Percentiles rank a stretch among this genome's conserved stretches.
Conservation (phyloP, 2,329 filamentous ascomycete species). For the Colletotrichum echinochloae region DNA sequence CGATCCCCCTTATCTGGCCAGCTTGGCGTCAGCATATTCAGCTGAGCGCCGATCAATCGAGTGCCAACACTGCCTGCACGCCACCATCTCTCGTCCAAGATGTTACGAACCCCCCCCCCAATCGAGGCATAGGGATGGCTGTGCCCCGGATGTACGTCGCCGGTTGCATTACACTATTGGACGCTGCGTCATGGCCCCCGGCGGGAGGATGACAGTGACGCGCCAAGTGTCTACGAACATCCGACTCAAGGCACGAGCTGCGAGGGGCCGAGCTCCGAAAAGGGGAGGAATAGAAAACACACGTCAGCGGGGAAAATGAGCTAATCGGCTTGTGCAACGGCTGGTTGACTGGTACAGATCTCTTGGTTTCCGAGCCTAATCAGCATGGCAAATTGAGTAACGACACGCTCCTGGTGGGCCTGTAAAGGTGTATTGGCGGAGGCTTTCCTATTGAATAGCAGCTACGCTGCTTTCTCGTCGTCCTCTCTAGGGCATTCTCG, state of each 20-base stretch:
- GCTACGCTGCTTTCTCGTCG: too few relatives aligned
- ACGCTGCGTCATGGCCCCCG: background rate
- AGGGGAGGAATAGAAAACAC: background rate
- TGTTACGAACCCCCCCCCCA: too few relatives aligned
- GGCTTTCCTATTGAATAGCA: background rate
- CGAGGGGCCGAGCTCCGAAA: background rate
- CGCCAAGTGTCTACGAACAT: background rate
- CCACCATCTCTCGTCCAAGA: background rate
- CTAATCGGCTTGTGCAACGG: too few relatives aligned
- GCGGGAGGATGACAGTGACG: background rate
- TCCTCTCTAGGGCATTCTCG: too few relatives aligned
- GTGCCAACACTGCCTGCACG: background rate
- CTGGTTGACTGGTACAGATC: background rate
- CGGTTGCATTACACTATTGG: constrained; percentile 7
- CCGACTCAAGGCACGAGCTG: constrained; percentile 10
- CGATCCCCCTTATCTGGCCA: background rate
- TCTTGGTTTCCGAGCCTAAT: background rate
- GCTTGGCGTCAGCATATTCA: constrained; percentile 2
- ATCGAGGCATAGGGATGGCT: background rate
- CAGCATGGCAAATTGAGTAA: background rate
- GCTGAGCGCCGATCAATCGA: background rate
- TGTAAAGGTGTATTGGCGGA: background rate
- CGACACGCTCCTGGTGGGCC: too few relatives aligned
- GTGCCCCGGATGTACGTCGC: too few relatives aligned
- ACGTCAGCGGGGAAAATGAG: constrained; percentile 10